Conservation (phyloP, 2,329 filamentous ascomycete species). For the Calycina herbarum region DNA sequence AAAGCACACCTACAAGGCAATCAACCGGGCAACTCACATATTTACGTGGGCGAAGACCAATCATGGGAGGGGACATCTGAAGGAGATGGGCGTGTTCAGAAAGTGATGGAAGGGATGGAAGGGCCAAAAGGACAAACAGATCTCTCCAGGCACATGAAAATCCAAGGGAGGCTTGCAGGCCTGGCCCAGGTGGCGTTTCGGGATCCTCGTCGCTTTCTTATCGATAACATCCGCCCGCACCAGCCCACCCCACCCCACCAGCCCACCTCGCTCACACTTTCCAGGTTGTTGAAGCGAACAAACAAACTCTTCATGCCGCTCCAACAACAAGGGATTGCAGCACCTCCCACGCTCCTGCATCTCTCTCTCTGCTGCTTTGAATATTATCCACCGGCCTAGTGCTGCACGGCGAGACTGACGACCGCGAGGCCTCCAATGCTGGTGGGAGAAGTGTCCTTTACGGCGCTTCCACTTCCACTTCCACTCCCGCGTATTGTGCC, state of each 20-base stretch:
- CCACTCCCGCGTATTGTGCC: not conserved
- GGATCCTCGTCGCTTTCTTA: not conserved
- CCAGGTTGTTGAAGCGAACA: not conserved
- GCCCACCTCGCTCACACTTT: not conserved
- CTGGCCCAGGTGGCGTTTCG: not conserved
- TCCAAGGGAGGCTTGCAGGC: not conserved
- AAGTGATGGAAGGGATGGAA: no score
- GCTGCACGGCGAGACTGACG: not conserved
- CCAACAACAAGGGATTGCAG: not conserved
- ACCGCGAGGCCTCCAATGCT: not conserved
- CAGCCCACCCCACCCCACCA: no score
- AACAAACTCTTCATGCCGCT: not conserved
- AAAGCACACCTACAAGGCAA: no score
- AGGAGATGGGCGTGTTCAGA: no score
- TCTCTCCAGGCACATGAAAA: not conserved
- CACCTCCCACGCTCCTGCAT: not conserved
- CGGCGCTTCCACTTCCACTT: not conserved
- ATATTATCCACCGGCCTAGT: not conserved
- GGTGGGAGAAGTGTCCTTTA: not conserved
- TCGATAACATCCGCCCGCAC: not conserved
- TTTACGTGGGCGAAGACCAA: no score
- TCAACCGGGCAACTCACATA: no score
- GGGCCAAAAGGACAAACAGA: no score
- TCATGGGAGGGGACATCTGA: no score
- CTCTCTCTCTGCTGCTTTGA: not conserved